A percentile compares a stretch with the other conserved stretches of the same genome.
These are phyloP conservation scores for Austroboletus novae-zelandiae DNA, from an alignment of 1,284 basidiomycete species.

Conservation along the genomic window DNA sequence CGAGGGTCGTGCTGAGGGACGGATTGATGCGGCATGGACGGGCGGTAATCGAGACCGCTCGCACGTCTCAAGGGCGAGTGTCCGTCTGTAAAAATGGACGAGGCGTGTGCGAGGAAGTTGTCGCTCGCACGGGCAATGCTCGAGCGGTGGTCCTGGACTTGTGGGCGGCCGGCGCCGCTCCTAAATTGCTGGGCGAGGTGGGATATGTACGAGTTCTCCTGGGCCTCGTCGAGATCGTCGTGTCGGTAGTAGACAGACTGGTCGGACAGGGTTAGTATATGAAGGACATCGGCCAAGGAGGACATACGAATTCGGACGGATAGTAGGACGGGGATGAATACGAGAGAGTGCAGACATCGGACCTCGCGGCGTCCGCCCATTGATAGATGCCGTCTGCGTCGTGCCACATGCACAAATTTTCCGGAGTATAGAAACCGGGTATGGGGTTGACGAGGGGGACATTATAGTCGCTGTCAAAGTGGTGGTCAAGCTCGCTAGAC, in stretches of 20 bases:
- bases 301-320: conserved; percentile 23
- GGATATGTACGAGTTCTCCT: conserved; percentile 24
- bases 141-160: conserved; percentile 33
- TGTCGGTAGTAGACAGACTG: conserved; percentile 24
- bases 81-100: conserved; percentile 31
- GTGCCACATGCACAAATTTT: conserved; percentile 32
- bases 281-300: neutral
- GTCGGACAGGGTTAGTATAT: conserved; percentile 6
- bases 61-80: conserved; percentile 21
- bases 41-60: conserved; percentile 18
- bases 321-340: conserved; percentile 23
- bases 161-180: conserved; percentile 18
- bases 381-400: conserved; percentile 31
- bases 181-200: conserved; percentile 26
- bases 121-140: conserved; percentile 36
- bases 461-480: conserved; percentile 25
- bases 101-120: conserved; percentile 34
- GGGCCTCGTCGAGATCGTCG: conserved; percentile 16
- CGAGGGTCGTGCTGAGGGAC: conserved; percentile 19
- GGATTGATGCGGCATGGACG: conserved; percentile 14
- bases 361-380: conserved; percentile 29
- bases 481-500: conserved; percentile 27
- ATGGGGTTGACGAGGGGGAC: conserved; percentile 15
- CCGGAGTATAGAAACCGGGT: conserved; percentile 29
- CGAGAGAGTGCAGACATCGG: conserved; percentile 22